Evolutionary conservation across 2,329 filamentous ascomycete species (phyloP).

Genomic region (Cytospora piceae): DNA sequence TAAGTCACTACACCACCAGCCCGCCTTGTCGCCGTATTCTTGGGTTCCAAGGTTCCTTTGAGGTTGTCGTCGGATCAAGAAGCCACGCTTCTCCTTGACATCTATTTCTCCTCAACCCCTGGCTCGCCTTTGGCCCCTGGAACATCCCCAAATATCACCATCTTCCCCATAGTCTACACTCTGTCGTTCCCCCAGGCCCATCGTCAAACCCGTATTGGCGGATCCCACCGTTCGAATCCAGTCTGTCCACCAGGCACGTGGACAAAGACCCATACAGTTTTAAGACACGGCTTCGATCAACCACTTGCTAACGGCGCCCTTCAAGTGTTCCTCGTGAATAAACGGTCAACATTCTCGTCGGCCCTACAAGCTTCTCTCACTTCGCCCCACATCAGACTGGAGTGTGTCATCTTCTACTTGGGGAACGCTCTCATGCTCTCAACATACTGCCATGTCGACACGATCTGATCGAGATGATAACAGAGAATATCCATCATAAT

Average conservation of each 20-base stretch:
- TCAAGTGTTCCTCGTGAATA: not conserved
- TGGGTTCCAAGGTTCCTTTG: not conserved
- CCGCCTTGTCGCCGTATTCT: not conserved
- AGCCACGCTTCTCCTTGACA: not conserved
- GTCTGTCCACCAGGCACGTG: not conserved
- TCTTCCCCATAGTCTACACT: not conserved
- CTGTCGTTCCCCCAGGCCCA: not conserved
- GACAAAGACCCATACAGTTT: not conserved
- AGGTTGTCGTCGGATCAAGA: not conserved
- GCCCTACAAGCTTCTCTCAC: not conserved
- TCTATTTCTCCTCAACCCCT: not conserved
- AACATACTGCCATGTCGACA: constrained; percentile 28
- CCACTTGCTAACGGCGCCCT: not conserved
- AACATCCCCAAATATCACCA: not conserved
- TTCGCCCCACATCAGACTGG: not conserved
- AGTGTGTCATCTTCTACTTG: not conserved
- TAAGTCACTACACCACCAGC: not conserved
- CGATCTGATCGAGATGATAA: not conserved
- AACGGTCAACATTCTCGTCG: not conserved
- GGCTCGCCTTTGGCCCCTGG: not conserved
- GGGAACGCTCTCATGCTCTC: constrained; percentile 27
- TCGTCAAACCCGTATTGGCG: not conserved
- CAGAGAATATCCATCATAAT: constrained; percentile 33
- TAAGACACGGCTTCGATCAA: not conserved
- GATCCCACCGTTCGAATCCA: not conserved